phyloP scores from a whole-genome alignment of 176 grass and related monocot species.

The Oropetium thomaeum region DNA sequence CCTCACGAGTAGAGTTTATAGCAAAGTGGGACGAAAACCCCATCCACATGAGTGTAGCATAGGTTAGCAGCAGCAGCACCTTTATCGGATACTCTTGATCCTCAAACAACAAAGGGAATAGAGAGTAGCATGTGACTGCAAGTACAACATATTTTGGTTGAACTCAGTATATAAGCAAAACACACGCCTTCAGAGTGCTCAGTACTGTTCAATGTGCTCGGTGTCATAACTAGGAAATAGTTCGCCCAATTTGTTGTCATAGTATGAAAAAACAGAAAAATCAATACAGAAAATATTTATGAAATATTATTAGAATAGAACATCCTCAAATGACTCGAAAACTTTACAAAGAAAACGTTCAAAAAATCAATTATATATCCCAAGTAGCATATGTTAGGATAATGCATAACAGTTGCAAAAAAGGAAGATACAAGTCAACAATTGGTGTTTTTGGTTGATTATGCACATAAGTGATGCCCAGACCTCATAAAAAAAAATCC shows the following conservation, averaged over 20 bases:
- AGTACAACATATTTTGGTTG: slow-evolving; percentile 12
- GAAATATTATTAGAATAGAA: not conserved
- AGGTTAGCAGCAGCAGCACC: slow-evolving; percentile 61
- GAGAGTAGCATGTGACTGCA: slow-evolving; percentile 88
- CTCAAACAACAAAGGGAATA: slow-evolving; percentile 82
- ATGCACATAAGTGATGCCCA: not conserved
- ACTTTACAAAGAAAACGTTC: not conserved
- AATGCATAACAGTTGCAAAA: not conserved
- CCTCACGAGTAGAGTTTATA: not conserved
- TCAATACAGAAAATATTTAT: not conserved
- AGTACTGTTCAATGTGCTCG: not conserved
- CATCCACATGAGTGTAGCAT: slow-evolving; percentile 64
- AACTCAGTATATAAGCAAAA: slow-evolving; percentile 1
- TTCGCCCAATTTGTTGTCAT: not conserved
- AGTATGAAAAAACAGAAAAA: not conserved
- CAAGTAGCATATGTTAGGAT: not conserved
- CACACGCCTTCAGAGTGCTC: not conserved
- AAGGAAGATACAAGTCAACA: not conserved
- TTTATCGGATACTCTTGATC: slow-evolving; percentile 78
- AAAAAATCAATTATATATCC: not conserved
- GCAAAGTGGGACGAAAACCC: slow-evolving; percentile 62
- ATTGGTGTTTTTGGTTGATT: not conserved
- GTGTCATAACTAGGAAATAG: not conserved
- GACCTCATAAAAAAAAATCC: not conserved
- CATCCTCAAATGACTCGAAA: not conserved